These are phyloP conservation scores for Sporothrix curviconia DNA, from an alignment of 2,329 filamentous ascomycete genomes.

Conservation along the genomic window DNA sequence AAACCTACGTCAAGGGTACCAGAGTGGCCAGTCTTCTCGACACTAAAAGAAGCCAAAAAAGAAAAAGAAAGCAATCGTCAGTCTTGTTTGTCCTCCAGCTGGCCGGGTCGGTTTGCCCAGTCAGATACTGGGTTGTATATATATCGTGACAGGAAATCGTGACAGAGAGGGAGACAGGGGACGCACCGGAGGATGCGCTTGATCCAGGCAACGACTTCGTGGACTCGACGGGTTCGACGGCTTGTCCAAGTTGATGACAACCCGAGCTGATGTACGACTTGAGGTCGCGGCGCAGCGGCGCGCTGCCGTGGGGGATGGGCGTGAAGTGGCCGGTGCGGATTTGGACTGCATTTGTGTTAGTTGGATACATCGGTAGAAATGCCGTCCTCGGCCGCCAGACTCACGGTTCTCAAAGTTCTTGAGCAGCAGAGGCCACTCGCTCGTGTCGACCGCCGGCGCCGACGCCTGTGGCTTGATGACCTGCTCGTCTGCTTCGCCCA, in stretches of 20 bases:
- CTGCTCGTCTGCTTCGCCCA: constrained; percentile 53
- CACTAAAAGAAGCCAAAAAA: constrained; percentile 42
- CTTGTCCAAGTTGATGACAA: constrained; percentile 97
- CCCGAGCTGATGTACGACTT: constrained; percentile 96
- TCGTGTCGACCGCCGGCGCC: constrained; percentile 73
- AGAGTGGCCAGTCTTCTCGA: constrained; percentile 96
- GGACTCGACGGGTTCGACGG: constrained; percentile 94
- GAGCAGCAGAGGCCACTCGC: constrained; percentile 84
- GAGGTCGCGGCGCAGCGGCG: constrained; percentile 85
- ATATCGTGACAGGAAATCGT: too few relatives aligned
- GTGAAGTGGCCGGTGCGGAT: constrained; percentile 95
- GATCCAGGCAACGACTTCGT: constrained; percentile 99
- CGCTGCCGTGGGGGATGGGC: constrained; percentile 87
- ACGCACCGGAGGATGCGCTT: constrained; percentile 87
- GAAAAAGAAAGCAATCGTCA: constrained; percentile 5
- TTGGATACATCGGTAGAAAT: too few relatives aligned
- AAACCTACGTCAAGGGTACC: constrained; percentile 70
- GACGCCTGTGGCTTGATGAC: constrained; percentile 87
- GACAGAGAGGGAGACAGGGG: neutral
- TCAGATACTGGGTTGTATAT: neutral
- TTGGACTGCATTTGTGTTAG: too few relatives aligned
- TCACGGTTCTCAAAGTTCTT: constrained; percentile 92
- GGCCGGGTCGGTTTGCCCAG: too few relatives aligned
- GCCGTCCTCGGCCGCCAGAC: too few relatives aligned
- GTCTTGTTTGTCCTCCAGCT: neutral